Percentiles rank a stretch among this genome's conserved stretches.
These are phyloP conservation scores for Amesomyces nigricolor DNA, from an alignment of 2,329 filamentous ascomycete species.

Conservation along the genomic window DNA sequence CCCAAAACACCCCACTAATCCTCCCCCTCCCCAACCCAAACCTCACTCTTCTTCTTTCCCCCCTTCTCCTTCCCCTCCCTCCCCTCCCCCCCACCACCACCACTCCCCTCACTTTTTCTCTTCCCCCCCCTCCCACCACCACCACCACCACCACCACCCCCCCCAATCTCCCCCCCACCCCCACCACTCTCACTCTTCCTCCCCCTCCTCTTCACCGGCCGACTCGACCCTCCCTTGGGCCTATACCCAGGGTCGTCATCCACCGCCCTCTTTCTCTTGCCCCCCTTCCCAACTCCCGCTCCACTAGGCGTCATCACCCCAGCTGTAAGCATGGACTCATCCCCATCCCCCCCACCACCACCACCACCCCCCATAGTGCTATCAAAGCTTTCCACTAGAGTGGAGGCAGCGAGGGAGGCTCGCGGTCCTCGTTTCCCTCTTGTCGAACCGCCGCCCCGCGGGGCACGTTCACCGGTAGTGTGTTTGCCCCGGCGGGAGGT, in stretches of 20 bases:
- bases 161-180: neutral
- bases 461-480: conserved; percentile 13
- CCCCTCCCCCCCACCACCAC: neutral
- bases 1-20: no score
- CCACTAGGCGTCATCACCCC: conserved; percentile 30
- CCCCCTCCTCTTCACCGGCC: conserved; percentile 51
- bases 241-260: conserved; percentile 57
- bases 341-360: neutral
- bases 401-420: no score
- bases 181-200: conserved; percentile 45
- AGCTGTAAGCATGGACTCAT: conserved; percentile 21
- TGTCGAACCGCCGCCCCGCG: conserved; percentile 12
- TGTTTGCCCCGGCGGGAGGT: conserved; percentile 29
- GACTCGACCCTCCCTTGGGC: conserved; percentile 50
- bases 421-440: conserved; percentile 15
- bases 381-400: conserved; percentile 6
- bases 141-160: conserved; percentile 32
- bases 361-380: no score
- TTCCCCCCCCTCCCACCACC: conserved; percentile 16
- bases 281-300: conserved; percentile 32
- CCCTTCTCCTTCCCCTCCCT: neutral
- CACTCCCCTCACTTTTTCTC: no score
- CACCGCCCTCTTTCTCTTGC: conserved; percentile 47
- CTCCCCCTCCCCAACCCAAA: no score
- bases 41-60: neutral